Evolutionary conservation across 805 yeast species (phyloP), one percentile per base, ranked within the genome.

Genomic region (Schwanniomyces polymorphus): DNA sequence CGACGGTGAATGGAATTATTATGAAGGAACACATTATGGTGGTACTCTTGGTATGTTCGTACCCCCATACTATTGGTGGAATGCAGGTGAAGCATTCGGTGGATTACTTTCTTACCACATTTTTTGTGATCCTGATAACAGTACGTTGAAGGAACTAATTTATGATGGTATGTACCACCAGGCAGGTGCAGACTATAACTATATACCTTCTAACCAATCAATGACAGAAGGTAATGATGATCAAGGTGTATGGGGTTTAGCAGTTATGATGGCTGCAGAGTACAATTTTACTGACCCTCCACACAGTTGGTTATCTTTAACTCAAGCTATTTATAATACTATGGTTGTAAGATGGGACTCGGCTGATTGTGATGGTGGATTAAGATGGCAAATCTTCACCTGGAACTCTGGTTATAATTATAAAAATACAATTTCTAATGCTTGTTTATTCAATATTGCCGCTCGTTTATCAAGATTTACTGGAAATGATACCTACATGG

Each of bases 331-430:
- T 12, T 92, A 86, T 72, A 89, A 91, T 64, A 86, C 96, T 29
- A 91, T 92, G 96, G 84, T 88, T 34, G 69, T 75, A 27, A 80
- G 97, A 65, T 92, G 98, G 99, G 97, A 91, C 65, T 55, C 63
- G 7, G 62, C 57, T 3, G 59, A 73, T 46, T 92, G 99, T 70
- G 79, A 76, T 38, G 98, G 99, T 49, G 98, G 99, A 0, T 70
- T 92, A 50, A 78, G 97, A 67, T 92, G 98, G 98, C 98, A 92
- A 73, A 92, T 92, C 59, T 92, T 85, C 72, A 78, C 85, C 47
- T 91, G 97, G 96, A 92, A 92, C 64, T 78, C 89, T 6, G 99
- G 98, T 51, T 92, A 91, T 64, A 87, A 88, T 65, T 92, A 92
- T 68, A 92, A 92, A 67, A 92, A 92, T 65, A 74, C 97, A 31